Conservation (phyloP, 73 alveolate genomes). For the Breviolum minutum region DNA sequence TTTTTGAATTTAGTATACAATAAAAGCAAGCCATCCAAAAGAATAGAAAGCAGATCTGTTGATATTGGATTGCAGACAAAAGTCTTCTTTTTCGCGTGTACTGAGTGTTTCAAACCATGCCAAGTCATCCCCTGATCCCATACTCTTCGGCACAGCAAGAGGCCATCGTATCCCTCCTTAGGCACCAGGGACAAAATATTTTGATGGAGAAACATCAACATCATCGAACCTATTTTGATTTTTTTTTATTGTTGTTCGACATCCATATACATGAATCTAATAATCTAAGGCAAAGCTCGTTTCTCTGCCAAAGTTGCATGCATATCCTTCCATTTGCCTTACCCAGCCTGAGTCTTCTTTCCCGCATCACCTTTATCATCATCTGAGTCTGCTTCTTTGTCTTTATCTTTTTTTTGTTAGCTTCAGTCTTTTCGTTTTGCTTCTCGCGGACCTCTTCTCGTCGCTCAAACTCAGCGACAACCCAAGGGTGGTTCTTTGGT, state of each 20-base stretch:
- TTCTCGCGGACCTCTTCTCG: neutral
- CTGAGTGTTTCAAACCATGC: neutral
- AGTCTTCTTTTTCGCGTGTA: neutral
- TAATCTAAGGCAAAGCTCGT: neutral
- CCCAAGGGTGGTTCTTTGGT: neutral
- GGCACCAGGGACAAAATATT: neutral
- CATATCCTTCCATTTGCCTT: neutral
- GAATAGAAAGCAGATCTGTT: too few species aligned
- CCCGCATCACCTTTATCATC: neutral
- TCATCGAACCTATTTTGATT: neutral
- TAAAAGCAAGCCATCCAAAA: too few species aligned
- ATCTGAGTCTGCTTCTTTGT: neutral
- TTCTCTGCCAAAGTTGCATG: constrained; percentile 9
- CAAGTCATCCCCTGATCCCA: neutral
- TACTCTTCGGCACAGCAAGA: neutral
- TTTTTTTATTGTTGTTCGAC: neutral
- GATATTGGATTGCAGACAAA: neutral
- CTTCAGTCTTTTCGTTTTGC: neutral
- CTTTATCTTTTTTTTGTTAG: neutral
- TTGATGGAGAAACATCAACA: neutral
- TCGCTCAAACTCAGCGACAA: neutral
- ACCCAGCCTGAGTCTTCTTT: neutral
- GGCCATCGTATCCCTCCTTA: constrained; percentile 12
- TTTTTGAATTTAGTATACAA: too few species aligned
- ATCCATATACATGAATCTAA: neutral